Percentiles rank a stretch among this genome's conserved stretches.
phyloP scores from a whole-genome alignment of 352 stramenopile genomes.

The Globisporangium echinulatum region DNA sequence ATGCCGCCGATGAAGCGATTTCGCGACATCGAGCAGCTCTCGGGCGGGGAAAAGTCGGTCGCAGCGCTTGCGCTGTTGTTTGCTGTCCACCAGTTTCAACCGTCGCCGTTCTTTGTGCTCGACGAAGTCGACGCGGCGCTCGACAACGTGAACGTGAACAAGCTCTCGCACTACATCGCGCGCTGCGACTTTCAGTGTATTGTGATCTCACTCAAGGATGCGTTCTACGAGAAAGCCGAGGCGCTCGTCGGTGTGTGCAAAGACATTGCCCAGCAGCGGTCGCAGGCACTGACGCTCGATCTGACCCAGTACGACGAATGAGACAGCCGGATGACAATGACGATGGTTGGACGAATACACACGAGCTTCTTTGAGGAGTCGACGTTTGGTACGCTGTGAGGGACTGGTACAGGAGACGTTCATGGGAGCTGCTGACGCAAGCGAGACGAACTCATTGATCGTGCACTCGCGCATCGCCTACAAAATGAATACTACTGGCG shows the following conservation, averaged over 20 bases:
- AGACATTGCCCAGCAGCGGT: conserved; percentile 68
- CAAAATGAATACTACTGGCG: no score
- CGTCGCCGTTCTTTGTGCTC: conserved; percentile 98
- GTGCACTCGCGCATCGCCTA: no score
- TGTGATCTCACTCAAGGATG: conserved; percentile 97
- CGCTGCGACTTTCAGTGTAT: conserved; percentile 96
- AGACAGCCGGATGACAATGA: no score
- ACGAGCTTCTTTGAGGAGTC: no score
- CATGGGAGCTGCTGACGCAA: no score
- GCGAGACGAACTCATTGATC: no score
- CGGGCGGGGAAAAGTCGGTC: conserved; percentile 98
- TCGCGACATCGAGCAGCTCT: conserved; percentile 97
- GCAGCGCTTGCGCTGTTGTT: conserved; percentile 98
- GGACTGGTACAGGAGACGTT: no score
- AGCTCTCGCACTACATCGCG: conserved; percentile 96
- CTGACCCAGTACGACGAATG: conserved; percentile 54
- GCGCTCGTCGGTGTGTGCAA: conserved; percentile 91
- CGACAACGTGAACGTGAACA: conserved; percentile 99
- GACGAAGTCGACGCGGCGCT: conserved; percentile 99
- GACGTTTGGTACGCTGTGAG: no score
- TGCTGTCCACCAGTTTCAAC: conserved; percentile 96
- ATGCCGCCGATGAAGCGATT: conserved; percentile 99
- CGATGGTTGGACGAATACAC: no score
- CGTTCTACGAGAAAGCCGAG: conserved; percentile 95
- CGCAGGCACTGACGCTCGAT: conserved; percentile 72